Percentiles rank a stretch among this genome's conserved stretches.
Evolutionary conservation across 371 early-diverging fungal genomes (phyloP).

Genomic region (Basidiobolus meristosporus): DNA sequence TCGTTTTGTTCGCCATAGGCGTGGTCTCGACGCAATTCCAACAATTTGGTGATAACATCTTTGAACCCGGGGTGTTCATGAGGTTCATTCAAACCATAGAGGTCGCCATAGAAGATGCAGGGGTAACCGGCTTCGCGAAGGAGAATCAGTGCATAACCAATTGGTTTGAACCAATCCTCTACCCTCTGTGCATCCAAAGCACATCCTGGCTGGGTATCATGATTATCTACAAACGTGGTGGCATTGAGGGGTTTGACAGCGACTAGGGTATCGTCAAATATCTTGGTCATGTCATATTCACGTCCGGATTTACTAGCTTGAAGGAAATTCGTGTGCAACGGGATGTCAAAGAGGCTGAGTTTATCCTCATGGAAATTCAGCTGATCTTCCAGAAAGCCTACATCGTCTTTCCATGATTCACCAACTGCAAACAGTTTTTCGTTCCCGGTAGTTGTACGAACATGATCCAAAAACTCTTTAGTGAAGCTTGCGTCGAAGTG

Average conservation of each 20-base stretch:
- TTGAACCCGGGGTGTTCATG: conserved; percentile 5
- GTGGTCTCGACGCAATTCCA: conserved; percentile 9
- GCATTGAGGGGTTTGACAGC: conserved; percentile 5
- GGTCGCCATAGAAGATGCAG: conserved; percentile 11
- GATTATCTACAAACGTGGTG: conserved; percentile 13
- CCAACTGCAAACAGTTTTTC: conserved; percentile 13
- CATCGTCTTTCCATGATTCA: conserved; percentile 11
- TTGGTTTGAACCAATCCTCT: conserved; percentile 9
- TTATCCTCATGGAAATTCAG: conserved; percentile 7
- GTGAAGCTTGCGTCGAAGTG: conserved; percentile 14
- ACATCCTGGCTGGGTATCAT: conserved; percentile 10
- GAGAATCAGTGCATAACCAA: conserved; percentile 10
- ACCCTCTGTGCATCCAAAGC: conserved; percentile 8
- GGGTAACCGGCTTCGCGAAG: conserved; percentile 9
- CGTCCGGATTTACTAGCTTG: conserved; percentile 7
- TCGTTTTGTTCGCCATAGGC: conserved; percentile 17
- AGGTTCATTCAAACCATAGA: conserved; percentile 8
- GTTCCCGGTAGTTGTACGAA: conserved; percentile 7
- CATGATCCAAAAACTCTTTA: conserved; percentile 7
- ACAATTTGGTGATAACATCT: conserved; percentile 9
- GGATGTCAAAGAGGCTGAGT: conserved; percentile 15
- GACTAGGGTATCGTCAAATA: conserved; percentile 11
- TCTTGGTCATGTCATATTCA: conserved; percentile 11
- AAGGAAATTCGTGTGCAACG: conserved; percentile 14
- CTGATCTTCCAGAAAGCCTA: conserved; percentile 7